Evolutionary conservation across 768 basidiomycete genomes (phyloP), one percentile per base, ranked within the genome.

Genomic region (Daedaleopsis nitida): DNA sequence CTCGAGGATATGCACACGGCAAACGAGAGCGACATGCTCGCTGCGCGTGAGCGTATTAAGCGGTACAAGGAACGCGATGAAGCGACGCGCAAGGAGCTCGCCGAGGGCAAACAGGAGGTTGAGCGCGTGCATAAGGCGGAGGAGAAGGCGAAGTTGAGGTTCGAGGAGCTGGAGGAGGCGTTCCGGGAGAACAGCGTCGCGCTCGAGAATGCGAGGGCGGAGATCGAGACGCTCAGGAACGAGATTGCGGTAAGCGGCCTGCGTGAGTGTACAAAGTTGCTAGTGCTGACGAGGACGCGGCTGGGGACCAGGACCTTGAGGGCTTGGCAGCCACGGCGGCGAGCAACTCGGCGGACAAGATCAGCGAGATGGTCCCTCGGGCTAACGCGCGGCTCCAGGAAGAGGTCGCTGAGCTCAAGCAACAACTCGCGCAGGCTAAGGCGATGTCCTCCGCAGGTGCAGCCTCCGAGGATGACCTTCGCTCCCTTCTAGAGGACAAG

Each of bases 131-230:
- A 77, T 50, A 85, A 86, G 68, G 80, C 86, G 0, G 92, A 94
- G 69, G 79, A 76, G 14, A 72, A 73, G 45, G 85, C 88, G 1
- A 83, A 88, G 60, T 72, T 74, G 34, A 82, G 94, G 32, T 80
- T 93, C 0, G 88, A 88, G 59, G 96, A 99, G 71, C 82, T 94
- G 21, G 94, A 96, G 72, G 91, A 90, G 67, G 96, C 96, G 2
- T 77, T 98, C 43, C 79, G 89, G 64, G 95, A 98, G 77, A 93
- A 90, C 66, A 88, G 87, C 3, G 80, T 86, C 48, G 92, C 96
- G 0, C 81, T 98, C 11, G 96, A 98, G 73, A 89, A 89, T 67
- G 91, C 95, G 6, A 79, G 91, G 57, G 92, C 91, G 14, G 96
- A 99, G 73, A 89, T 98, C 13, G 96, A 99, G 76, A 72, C 74